These are phyloP conservation scores for Epipyxis sp. DNA, from an alignment of 108 stramenopile genomes.

Conservation along the genomic window DNA sequence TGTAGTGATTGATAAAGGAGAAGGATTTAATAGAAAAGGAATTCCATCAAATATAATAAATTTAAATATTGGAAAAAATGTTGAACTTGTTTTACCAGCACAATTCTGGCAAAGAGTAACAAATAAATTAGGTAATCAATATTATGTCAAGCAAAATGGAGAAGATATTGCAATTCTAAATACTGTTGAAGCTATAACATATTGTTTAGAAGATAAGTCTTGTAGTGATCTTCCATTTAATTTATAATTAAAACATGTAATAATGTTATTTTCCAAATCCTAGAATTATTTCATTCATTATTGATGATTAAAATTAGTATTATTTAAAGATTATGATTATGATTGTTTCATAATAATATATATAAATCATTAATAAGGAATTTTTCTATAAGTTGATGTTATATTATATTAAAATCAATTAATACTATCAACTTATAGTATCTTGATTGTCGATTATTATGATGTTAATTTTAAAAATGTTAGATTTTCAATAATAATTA, in stretches of 20 bases:
- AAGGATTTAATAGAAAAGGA: conserved; percentile 30
- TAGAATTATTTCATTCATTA: neutral
- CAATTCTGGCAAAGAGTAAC: conserved; percentile 51
- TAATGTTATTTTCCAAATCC: neutral
- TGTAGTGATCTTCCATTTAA: neutral
- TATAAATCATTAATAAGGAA: too few relatives aligned
- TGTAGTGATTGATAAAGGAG: conserved; percentile 43
- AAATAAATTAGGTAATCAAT: conserved; percentile 46
- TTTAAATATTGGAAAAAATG: conserved; percentile 52
- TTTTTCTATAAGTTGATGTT: too few relatives aligned
- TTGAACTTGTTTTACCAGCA: conserved; percentile 35
- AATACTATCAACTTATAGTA: too few relatives aligned
- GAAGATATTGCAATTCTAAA: conserved; percentile 47
- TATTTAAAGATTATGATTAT: too few relatives aligned
- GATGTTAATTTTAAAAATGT: too few relatives aligned
- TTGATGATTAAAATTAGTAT: neutral
- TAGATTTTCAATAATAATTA: too few relatives aligned
- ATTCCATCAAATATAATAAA: conserved; percentile 48
- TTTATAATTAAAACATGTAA: neutral
- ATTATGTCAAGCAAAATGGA: conserved; percentile 49
- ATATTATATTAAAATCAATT: too few relatives aligned
- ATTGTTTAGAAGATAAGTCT: conserved; percentile 35
- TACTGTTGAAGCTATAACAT: conserved; percentile 46
- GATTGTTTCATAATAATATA: too few relatives aligned
- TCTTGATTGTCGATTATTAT: too few relatives aligned